Conservation (phyloP, 768 basidiomycete species). For the Goffeauzyma gilvescens region DNA sequence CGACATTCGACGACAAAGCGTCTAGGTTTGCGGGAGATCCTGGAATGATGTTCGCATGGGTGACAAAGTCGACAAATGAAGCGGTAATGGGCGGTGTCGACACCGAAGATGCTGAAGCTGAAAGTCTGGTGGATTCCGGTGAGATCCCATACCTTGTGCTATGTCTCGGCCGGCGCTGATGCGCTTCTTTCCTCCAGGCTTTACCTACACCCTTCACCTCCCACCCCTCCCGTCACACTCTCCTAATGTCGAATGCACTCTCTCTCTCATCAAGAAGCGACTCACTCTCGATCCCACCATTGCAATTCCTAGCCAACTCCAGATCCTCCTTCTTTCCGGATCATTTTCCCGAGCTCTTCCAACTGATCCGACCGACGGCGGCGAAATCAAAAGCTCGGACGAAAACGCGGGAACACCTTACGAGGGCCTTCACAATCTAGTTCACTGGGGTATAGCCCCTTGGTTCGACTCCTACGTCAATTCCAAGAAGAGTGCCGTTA, state of each 20-base stretch:
- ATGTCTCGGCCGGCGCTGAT: conserved; percentile 2
- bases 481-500: conserved; percentile 42
- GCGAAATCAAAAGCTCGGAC: conserved; percentile 35
- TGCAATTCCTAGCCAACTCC: conserved; percentile 67
- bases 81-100: background rate
- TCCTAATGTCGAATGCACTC: conserved; percentile 56
- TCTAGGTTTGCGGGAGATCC: conserved; percentile 24
- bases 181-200: background rate
- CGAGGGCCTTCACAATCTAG: conserved; percentile 83
- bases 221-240: conserved; percentile 56
- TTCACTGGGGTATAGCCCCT: conserved; percentile 86
- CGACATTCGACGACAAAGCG: conserved; percentile 24
- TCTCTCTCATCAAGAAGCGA: conserved; percentile 86
- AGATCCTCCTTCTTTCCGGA: conserved; percentile 65
- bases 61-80: conserved; percentile 18
- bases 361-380: conserved; percentile 45
- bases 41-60: conserved; percentile 27
- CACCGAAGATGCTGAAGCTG: conserved; percentile 16
- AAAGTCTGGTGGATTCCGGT: conserved; percentile 3
- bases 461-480: conserved; percentile 98
- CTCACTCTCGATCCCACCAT: conserved; percentile 59
- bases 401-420: conserved; percentile 41
- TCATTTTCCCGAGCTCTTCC: conserved; percentile 3
- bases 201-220: conserved; percentile 25
- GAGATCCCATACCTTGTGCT: background rate